Conservation (phyloP, 1,139 yeast species). For the Zygoascus meyerae region DNA sequence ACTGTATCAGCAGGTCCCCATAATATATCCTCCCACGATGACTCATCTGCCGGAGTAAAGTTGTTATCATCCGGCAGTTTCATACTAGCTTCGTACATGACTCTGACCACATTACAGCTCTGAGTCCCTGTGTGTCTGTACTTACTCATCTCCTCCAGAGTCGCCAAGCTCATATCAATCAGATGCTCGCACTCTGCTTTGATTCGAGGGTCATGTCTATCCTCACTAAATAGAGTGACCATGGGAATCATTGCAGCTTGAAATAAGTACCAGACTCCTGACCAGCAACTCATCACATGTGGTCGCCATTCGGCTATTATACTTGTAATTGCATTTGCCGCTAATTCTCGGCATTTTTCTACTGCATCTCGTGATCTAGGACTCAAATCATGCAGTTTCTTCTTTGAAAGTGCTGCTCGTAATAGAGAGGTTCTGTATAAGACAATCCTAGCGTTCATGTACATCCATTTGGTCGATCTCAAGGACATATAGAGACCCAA, state of each 20-base stretch:
- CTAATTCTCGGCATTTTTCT: constrained; percentile 3
- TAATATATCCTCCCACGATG: constrained; percentile 1
- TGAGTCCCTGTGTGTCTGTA: constrained; percentile 2
- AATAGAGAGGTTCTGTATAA: constrained; percentile 4
- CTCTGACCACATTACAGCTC: constrained; percentile 1
- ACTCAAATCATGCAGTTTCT: not conserved
- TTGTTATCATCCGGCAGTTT: constrained; percentile 1
- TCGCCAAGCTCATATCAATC: not conserved
- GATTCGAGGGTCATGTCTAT: constrained; percentile 9
- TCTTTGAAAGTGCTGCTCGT: constrained; percentile 3
- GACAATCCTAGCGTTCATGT: constrained; percentile 5
- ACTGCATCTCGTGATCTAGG: constrained; percentile 1
- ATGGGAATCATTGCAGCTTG: constrained; percentile 12
- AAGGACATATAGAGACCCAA: not conserved
- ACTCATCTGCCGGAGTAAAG: constrained; percentile 1
- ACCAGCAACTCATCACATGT: constrained; percentile 9
- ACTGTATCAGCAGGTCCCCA: not conserved
- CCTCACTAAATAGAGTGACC: constrained; percentile 11
- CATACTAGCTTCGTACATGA: not conserved
- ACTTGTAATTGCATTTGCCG: not conserved
- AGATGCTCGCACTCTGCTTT: not conserved
- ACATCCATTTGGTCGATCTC: constrained; percentile 1
- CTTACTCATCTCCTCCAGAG: constrained; percentile 2
- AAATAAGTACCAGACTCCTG: constrained; percentile 12
- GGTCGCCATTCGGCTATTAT: constrained; percentile 10